phyloP scores from a whole-genome alignment of 768 basidiomycete species.

The Cubamyces lactineus region DNA sequence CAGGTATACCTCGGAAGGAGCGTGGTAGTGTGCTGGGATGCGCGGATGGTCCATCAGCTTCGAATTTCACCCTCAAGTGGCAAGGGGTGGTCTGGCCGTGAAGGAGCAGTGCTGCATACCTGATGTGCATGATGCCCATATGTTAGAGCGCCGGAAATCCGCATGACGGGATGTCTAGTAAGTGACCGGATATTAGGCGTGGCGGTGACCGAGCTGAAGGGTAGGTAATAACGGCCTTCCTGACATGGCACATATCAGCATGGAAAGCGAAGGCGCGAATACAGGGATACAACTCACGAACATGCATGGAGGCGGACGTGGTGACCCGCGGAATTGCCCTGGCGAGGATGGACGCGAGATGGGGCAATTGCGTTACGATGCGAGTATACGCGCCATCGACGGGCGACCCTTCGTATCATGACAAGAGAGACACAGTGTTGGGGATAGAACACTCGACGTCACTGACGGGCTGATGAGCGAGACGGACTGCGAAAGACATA shows the following conservation, averaged over 20 bases:
- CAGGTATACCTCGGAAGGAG: too few species aligned
- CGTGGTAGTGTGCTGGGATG: too few species aligned
- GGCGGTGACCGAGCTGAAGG: constrained; percentile 12
- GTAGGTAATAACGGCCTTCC: neutral
- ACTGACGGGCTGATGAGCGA: constrained; percentile 6
- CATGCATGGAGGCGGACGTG: neutral
- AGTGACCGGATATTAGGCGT: constrained; percentile 6
- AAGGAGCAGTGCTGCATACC: constrained; percentile 11
- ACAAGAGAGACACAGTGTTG: neutral
- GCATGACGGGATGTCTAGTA: constrained; percentile 2
- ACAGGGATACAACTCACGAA: neutral
- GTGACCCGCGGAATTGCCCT: constrained; percentile 12
- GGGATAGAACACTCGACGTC: constrained; percentile 17
- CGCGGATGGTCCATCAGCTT: neutral
- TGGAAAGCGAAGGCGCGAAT: neutral
- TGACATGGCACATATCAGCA: neutral
- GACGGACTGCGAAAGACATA: constrained; percentile 7
- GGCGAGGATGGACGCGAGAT: constrained; percentile 9
- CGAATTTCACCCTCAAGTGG: neutral
- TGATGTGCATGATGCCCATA: constrained; percentile 18
- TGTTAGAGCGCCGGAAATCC: constrained; percentile 5
- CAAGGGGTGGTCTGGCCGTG: neutral
- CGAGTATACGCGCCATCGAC: neutral
- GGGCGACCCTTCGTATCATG: neutral
- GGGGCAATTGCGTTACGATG: neutral